Base-by-base conservation (phyloP, 371 early-diverging fungal genomes). In the Mucor sp. region DNA sequence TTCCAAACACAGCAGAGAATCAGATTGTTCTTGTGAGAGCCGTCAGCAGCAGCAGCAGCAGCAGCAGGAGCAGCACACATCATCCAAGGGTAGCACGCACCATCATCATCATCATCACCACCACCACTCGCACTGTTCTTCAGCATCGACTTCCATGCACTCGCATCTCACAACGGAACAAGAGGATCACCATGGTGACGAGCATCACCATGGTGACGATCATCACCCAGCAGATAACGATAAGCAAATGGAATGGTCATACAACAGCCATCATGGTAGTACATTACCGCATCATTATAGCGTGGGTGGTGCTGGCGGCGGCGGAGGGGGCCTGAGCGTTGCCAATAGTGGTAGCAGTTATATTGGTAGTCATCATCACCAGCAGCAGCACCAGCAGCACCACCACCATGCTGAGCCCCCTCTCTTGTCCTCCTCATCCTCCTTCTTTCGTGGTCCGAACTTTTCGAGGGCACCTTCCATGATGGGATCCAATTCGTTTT, bases 381-480 rank as follows among this genome's bases (percentile, higher is more conserved):
- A n/a, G n/a, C n/a, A n/a, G n/a, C n/a, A n/a, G n/a, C n/a, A n/a
- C n/a, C n/a, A n/a, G n/a, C n/a, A n/a, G n/a, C n/a, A n/a, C n/a
- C n/a, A n/a, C 25, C 8, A 27, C 3, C 32, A 47, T 33, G 21
- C 62, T 12, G 62, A 61, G 44, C n/a, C 48, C 48, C 30, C 6
- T 33, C 23, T 23, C 12, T 50, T 25, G 21, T 17, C 47, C 47
- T 50, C 30, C 30, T 30, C 30, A 6, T 50, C 50, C 1, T 14
- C 47, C 47, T 50, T 23, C 25, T 63, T 63, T 39, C 48, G 39
- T 27, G 55, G 53, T 8, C 63, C 33, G n/a, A 58, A 41, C 43
- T 65, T 35, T 58, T 48, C 68, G 19, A 33, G 59, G 15, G 41
- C 62, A 21, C 43, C 68, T 23, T 58, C 68, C 27, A 44, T 62